These are phyloP conservation scores for Paramecium biaurelia DNA, from an alignment of 73 alveolate genomes.

Conservation along the genomic window DNA sequence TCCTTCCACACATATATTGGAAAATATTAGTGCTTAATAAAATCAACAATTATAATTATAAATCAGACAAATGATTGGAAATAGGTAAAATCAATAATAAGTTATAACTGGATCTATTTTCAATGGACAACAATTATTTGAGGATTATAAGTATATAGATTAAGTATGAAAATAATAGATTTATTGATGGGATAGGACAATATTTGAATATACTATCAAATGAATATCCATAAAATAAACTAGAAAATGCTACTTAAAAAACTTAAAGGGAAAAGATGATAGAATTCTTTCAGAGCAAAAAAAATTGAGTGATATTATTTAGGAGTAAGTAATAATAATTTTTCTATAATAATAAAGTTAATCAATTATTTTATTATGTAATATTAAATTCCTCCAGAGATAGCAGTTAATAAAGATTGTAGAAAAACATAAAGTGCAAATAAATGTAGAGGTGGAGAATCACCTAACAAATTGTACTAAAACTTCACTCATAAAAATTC, in stretches of 20 bases:
- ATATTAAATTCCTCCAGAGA: neutral
- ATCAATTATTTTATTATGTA: neutral
- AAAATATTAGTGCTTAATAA: neutral
- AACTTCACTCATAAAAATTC: neutral
- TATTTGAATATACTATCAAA: neutral
- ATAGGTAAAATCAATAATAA: neutral
- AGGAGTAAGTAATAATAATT: neutral
- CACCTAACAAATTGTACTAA: neutral
- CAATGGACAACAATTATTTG: neutral
- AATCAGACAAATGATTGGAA: neutral
- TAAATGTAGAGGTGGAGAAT: neutral
- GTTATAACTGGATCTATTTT: neutral
- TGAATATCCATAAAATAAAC: neutral
- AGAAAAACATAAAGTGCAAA: constrained; percentile 37
- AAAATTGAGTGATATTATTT: neutral
- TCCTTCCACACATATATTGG: neutral
- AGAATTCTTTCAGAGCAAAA: neutral
- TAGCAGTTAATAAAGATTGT: neutral
- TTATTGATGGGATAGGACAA: neutral
- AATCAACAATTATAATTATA: neutral
- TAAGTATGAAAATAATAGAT: neutral
- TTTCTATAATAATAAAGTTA: neutral
- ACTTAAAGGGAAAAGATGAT: neutral
- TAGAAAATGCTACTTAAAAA: constrained; percentile 5
- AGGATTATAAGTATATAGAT: neutral